Evolutionary conservation across 768 basidiomycete genomes (phyloP).

Genomic region (Infundibulicybe gibba): DNA sequence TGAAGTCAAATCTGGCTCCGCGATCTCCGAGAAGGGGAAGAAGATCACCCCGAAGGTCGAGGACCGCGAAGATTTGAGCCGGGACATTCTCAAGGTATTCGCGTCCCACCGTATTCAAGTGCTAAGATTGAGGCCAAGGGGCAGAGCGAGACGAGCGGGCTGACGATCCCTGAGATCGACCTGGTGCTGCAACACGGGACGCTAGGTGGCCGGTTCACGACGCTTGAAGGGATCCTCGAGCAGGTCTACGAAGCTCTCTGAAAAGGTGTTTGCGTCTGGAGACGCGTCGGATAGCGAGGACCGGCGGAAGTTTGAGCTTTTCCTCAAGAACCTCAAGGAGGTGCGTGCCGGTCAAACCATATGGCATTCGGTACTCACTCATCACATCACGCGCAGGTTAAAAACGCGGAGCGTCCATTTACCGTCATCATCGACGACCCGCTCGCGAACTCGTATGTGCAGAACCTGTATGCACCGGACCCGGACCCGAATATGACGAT

Average conservation of each 20-base stretch:
- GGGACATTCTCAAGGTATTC: slow-evolving; percentile 89
- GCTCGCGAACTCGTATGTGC: too few species aligned
- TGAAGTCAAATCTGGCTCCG: slow-evolving; percentile 96
- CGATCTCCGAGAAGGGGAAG: slow-evolving; percentile 90
- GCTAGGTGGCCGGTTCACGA: slow-evolving; percentile 96
- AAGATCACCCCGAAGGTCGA: slow-evolving; percentile 86
- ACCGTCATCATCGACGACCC: slow-evolving; percentile 96
- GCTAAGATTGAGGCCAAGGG: not conserved
- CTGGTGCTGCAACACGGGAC: slow-evolving; percentile 89
- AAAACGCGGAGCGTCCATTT: too few species aligned
- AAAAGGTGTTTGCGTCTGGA: slow-evolving; percentile 77
- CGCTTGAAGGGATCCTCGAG: slow-evolving; percentile 91
- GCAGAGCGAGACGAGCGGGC: slow-evolving; percentile 93
- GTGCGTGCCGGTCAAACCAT: too few species aligned
- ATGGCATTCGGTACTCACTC: too few species aligned
- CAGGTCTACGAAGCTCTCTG: too few species aligned
- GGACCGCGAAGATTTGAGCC: slow-evolving; percentile 86
- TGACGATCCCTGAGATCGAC: too few species aligned
- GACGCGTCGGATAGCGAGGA: slow-evolving; percentile 54
- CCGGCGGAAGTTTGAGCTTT: slow-evolving; percentile 62
- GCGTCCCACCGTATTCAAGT: too few species aligned
- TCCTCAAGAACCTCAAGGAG: slow-evolving; percentile 74
- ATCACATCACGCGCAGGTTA: too few species aligned
- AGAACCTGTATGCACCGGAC: too few species aligned
- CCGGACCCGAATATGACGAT: too few species aligned